These are phyloP conservation scores for Prosopis cineraria DNA, from an alignment of 306 rosid species.

Conservation along the genomic window DNA sequence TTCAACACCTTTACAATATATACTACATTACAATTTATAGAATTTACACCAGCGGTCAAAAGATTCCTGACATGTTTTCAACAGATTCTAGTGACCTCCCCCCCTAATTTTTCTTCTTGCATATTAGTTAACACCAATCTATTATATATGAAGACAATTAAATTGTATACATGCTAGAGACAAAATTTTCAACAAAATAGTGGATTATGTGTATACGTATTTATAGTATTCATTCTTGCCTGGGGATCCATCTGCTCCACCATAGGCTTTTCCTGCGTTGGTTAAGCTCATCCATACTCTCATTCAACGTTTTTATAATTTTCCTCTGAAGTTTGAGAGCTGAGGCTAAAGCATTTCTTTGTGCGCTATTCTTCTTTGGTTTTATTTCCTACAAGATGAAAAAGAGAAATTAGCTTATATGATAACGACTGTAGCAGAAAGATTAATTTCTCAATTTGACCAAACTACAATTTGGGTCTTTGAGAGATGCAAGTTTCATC, in stretches of 20 bases:
- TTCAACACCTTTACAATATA: slow-evolving; percentile 30
- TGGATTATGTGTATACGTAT: slow-evolving; percentile 21
- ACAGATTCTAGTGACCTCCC: slow-evolving; percentile 41
- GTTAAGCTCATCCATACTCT: slow-evolving; percentile 85
- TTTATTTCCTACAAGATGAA: slow-evolving; percentile 58
- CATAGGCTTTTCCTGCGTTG: slow-evolving; percentile 72
- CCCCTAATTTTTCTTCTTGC: slow-evolving; percentile 21
- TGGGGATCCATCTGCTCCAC: slow-evolving; percentile 99
- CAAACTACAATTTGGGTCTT: neutral
- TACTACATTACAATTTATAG: slow-evolving; percentile 15
- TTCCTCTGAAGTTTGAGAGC: slow-evolving; percentile 77
- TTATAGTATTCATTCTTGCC: slow-evolving; percentile 71
- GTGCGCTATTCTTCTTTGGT: slow-evolving; percentile 67
- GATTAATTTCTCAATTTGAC: neutral
- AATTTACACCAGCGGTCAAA: slow-evolving; percentile 55
- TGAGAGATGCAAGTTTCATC: neutral
- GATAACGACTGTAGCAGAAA: slow-evolving; percentile 16
- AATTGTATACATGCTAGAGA: slow-evolving; percentile 63
- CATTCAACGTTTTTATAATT: slow-evolving; percentile 73
- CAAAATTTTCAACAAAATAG: slow-evolving; percentile 29
- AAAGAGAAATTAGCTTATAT: neutral
- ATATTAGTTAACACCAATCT: slow-evolving; percentile 35
- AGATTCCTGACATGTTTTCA: slow-evolving; percentile 52
- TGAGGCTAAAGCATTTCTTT: slow-evolving; percentile 80
- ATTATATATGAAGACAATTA: slow-evolving; percentile 35